Evolutionary conservation across 192 early-diverging fungal genomes (phyloP).

Genomic region (Podila epigama): DNA sequence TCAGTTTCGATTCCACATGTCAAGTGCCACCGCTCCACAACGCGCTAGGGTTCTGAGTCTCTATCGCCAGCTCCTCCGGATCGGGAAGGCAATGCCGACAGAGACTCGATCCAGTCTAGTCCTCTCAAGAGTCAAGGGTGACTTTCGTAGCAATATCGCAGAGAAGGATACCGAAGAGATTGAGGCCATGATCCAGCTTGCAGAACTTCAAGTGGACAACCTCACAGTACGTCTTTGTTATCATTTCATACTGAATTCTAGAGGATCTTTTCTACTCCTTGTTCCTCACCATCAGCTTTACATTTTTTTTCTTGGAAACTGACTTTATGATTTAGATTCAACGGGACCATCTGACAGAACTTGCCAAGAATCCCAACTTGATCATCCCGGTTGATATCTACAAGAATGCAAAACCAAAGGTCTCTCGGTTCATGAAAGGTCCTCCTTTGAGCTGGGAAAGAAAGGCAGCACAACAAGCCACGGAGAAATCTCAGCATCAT

Average conservation of each 20-base stretch:
- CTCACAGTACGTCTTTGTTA: constrained; percentile 12
- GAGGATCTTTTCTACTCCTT: background rate
- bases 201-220: constrained; percentile 45
- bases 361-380: constrained; percentile 45
- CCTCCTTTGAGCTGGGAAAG: constrained; percentile 47
- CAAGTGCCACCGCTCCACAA: constrained; percentile 16
- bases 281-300: background rate
- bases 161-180: constrained; percentile 37
- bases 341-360: constrained; percentile 36
- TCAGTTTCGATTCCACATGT: constrained; percentile 3
- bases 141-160: constrained; percentile 23
- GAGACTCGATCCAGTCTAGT: constrained; percentile 41
- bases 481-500: constrained; percentile 24
- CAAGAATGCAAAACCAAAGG: constrained; percentile 39
- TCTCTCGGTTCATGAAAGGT: constrained; percentile 43
- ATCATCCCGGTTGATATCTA: constrained; percentile 47
- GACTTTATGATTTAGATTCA: constrained; percentile 18
- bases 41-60: constrained; percentile 17
- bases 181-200: constrained; percentile 43
- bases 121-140: constrained; percentile 34
- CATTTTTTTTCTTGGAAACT: background rate
- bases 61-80: constrained; percentile 25
- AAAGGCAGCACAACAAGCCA: constrained; percentile 31
- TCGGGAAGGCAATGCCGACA: constrained; percentile 46
- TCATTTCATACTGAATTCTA: background rate